Conservation (phyloP, 2,329 filamentous ascomycete genomes). For the Aspergillus niger region DNA sequence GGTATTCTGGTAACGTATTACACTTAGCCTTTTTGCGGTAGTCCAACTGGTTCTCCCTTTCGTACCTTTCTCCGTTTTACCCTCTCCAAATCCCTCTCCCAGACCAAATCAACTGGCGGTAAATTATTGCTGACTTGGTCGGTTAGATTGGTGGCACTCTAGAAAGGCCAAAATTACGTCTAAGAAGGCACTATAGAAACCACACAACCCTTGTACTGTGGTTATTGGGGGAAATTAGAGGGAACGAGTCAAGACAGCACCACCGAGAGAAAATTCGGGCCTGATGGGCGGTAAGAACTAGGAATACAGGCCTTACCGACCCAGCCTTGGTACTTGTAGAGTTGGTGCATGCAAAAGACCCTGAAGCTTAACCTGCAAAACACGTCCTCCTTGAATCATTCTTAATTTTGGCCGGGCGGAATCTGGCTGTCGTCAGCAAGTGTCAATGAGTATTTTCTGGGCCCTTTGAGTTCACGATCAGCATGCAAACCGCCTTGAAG, state of each 20-base stretch:
- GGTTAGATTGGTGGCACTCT: background rate
- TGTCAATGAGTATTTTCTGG: background rate
- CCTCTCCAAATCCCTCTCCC: background rate
- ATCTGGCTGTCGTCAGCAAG: background rate
- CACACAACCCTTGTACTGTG: background rate
- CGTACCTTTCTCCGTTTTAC: background rate
- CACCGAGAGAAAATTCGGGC: background rate
- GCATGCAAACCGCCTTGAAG: conserved; percentile 4
- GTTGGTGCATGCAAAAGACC: conserved; percentile 5
- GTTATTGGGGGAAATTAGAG: background rate
- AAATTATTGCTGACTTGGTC: conserved; percentile 7
- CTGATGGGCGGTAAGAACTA: background rate
- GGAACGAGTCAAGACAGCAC: background rate
- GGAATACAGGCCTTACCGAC: background rate
- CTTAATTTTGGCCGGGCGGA: background rate
- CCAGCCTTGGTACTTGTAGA: background rate
- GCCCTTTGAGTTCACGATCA: conserved; percentile 10
- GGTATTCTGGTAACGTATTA: conserved; percentile 12
- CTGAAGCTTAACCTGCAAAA: conserved; percentile 19
- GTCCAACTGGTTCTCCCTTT: conserved; percentile 4
- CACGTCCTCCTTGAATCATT: conserved; percentile 10
- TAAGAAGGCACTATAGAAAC: background rate
- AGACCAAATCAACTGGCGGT: conserved; percentile 6
- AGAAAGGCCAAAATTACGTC: background rate
- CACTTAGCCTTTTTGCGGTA: conserved; percentile 4